Conservation (phyloP, 2,329 filamentous ascomycete genomes). For the Neophaeococcomyces mojaviensis region DNA sequence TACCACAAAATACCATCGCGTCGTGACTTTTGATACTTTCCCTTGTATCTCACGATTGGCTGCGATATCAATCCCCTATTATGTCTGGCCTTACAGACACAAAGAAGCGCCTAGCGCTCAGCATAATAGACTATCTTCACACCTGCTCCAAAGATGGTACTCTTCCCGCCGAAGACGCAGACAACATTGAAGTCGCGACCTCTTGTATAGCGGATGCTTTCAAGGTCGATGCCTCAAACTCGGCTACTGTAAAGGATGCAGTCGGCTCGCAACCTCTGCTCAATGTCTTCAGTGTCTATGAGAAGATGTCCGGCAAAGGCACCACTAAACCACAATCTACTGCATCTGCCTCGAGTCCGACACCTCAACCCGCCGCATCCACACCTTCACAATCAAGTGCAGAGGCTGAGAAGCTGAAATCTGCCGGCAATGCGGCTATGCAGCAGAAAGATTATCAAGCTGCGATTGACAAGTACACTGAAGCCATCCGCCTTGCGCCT, state of each 20-base stretch:
- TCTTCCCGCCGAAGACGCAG: constrained; percentile 76
- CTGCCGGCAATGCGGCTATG: constrained; percentile 89
- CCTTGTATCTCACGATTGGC: neutral
- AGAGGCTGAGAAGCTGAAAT: constrained; percentile 82
- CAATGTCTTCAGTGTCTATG: constrained; percentile 90
- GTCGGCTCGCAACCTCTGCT: constrained; percentile 80
- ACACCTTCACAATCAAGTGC: constrained; percentile 32
- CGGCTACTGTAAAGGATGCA: constrained; percentile 64
- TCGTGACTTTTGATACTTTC: neutral
- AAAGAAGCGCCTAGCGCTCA: constrained; percentile 86
- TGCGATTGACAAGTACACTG: constrained; percentile 80
- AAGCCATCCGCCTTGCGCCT: constrained; percentile 73
- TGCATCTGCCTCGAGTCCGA: constrained; percentile 28
- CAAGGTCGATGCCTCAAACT: constrained; percentile 80
- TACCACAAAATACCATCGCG: neutral
- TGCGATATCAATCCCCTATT: neutral
- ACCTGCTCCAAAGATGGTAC: constrained; percentile 82
- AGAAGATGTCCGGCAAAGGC: constrained; percentile 73
- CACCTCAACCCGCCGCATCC: constrained; percentile 29
- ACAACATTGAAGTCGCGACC: constrained; percentile 87
- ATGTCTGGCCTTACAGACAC: constrained; percentile 34
- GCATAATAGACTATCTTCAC: constrained; percentile 91
- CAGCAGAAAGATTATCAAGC: constrained; percentile 77
- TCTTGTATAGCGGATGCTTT: constrained; percentile 94
- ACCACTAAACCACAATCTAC: constrained; percentile 29